Evolutionary conservation across 208 protist genomes (phyloP).

Genomic region (Endotrypanum monterogeii): DNA sequence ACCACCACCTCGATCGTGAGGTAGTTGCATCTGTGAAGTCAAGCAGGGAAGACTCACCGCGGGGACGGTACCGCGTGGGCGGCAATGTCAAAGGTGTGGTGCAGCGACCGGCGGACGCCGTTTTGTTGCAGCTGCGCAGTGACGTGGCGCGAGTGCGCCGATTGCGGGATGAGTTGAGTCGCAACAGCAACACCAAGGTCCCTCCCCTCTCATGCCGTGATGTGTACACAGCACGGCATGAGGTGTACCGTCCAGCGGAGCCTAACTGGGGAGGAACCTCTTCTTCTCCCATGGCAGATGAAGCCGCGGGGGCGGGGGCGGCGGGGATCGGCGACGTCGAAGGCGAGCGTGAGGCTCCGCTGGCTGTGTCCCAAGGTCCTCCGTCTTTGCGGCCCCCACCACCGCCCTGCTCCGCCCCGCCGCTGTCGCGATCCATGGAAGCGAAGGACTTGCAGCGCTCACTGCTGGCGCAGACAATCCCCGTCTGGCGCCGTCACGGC

Average conservation of each 20-base stretch:
- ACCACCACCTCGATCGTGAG: constrained; percentile 10
- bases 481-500: constrained; percentile 54
- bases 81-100: not conserved
- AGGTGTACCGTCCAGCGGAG: constrained; percentile 26
- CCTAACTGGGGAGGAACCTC: not conserved
- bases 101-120: constrained; percentile 27
- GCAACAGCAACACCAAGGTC: not conserved
- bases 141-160: constrained; percentile 26
- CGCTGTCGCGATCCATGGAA: constrained; percentile 23
- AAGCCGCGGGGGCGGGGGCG: not conserved
- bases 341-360: not conserved
- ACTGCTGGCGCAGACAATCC: constrained; percentile 43
- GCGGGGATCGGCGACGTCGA: not conserved
- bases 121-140: constrained; percentile 30
- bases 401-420: constrained; percentile 1
- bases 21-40: constrained; percentile 5
- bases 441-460: constrained; percentile 30
- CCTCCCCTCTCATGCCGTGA: not conserved
- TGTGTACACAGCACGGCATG: not conserved
- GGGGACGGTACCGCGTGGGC: not conserved
- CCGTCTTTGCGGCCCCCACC: not conserved
- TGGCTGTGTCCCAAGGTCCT: not conserved
- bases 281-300: not conserved
- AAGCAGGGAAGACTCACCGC: not conserved
- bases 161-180: constrained; percentile 7